These are phyloP conservation scores for Fusarium vanettenii DNA, from an alignment of 2,329 filamentous ascomycete genomes.

Conservation along the genomic window DNA sequence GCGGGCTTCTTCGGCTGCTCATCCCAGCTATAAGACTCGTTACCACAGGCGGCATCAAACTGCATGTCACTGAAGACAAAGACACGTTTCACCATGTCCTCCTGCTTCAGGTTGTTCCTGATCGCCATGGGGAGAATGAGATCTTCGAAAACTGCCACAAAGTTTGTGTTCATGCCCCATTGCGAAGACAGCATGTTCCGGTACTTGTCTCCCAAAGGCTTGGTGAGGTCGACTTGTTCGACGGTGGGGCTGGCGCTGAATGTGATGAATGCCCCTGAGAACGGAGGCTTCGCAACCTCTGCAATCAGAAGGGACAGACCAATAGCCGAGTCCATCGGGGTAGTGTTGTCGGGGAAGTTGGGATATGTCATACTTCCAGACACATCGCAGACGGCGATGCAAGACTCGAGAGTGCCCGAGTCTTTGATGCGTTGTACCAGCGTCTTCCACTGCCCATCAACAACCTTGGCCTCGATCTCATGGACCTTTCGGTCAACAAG, in stretches of 20 bases:
- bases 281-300: slow-evolving; percentile 63
- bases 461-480: slow-evolving; percentile 50
- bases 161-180: slow-evolving; percentile 62
- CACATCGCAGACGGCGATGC: slow-evolving; percentile 69
- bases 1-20: neutral
- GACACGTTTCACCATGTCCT: slow-evolving; percentile 70
- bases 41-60: slow-evolving; percentile 56
- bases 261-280: slow-evolving; percentile 66
- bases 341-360: slow-evolving; percentile 57
- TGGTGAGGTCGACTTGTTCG: slow-evolving; percentile 51
- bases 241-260: slow-evolving; percentile 59
- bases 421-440: slow-evolving; percentile 69
- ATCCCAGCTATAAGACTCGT: neutral
- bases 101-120: slow-evolving; percentile 59
- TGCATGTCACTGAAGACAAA: slow-evolving; percentile 74
- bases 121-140: slow-evolving; percentile 67
- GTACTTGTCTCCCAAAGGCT: slow-evolving; percentile 57
- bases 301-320: slow-evolving; percentile 67
- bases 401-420: slow-evolving; percentile 62
- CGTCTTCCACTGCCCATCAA: slow-evolving; percentile 66
- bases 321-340: slow-evolving; percentile 64
- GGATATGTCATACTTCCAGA: slow-evolving; percentile 62
- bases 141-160: slow-evolving; percentile 64
- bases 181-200: slow-evolving; percentile 38
- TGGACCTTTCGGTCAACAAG: slow-evolving; percentile 45